phyloP scores from a whole-genome alignment of 129 eudicot species.

The Helichrysum umbraculigerum region DNA sequence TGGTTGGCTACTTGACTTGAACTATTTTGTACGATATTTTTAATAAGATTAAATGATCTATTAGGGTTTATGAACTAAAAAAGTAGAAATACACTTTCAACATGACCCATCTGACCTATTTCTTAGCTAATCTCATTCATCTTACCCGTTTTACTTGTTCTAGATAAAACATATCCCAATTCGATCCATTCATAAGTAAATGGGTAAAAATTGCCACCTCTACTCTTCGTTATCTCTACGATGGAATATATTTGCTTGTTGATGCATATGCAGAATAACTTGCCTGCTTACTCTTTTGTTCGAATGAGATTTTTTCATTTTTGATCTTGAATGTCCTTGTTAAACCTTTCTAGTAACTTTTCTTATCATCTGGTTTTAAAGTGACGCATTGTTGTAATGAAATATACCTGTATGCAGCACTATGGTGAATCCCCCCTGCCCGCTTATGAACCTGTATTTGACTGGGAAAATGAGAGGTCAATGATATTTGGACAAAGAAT shows the following conservation, averaged over 20 bases:
- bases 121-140: neutral
- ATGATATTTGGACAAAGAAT: conserved; percentile 91
- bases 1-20: neutral
- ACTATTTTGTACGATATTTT: too few relatives aligned
- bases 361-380: conserved; percentile 16
- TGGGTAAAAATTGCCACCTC: too few relatives aligned
- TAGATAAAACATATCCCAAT: too few relatives aligned
- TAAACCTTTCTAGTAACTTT: neutral
- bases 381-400: conserved; percentile 4
- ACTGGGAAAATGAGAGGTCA: conserved; percentile 97
- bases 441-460: conserved; percentile 97
- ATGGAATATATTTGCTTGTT: conserved; percentile 9
- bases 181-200: too few relatives aligned
- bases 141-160: neutral
- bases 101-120: too few relatives aligned
- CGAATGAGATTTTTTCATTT: neutral
- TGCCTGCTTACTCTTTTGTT: neutral
- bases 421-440: conserved; percentile 92
- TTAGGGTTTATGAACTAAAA: neutral
- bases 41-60: neutral
- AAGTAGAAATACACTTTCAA: neutral
- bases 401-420: conserved; percentile 55
- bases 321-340: neutral
- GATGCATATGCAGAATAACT: neutral
- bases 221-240: neutral